Evolutionary conservation across 2,329 filamentous ascomycete genomes (phyloP).

Genomic region (Curvularia spicifera): DNA sequence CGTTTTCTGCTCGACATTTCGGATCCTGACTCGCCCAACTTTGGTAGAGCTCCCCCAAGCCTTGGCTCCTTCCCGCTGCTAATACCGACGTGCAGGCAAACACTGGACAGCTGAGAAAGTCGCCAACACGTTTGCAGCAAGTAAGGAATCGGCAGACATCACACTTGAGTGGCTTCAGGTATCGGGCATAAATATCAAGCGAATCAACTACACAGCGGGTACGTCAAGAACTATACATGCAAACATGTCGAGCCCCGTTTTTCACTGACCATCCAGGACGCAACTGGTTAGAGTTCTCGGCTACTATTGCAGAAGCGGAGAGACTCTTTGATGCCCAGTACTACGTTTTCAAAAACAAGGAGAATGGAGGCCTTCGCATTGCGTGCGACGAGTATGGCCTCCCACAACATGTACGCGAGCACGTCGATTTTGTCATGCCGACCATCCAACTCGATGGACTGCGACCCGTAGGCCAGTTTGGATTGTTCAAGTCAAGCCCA

Average conservation of each 20-base stretch:
- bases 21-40: constrained; percentile 26
- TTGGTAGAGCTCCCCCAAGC: constrained; percentile 9
- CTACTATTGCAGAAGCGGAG: constrained; percentile 21
- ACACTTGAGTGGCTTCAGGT: constrained; percentile 25
- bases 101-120: constrained; percentile 26
- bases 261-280: constrained; percentile 9
- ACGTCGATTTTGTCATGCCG: constrained; percentile 29
- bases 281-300: constrained; percentile 24
- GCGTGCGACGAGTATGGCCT: constrained; percentile 29
- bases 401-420: constrained; percentile 19
- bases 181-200: constrained; percentile 19
- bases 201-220: constrained; percentile 23
- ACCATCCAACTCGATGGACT: constrained; percentile 24
- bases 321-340: constrained; percentile 24
- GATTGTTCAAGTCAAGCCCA: constrained; percentile 4
- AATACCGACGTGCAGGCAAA: constrained; percentile 7
- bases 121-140: constrained; percentile 25
- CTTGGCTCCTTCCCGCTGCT: not conserved
- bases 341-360: constrained; percentile 23
- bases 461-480: constrained; percentile 18
- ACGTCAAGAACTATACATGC: not conserved
- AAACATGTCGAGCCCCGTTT: not conserved
- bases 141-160: constrained; percentile 17
- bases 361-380: constrained; percentile 21
- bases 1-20: constrained; percentile 24